Evolutionary conservation across 2,329 filamentous ascomycete genomes (phyloP), one percentile per base, ranked within the genome.

Genomic region (Ceratocystis diversiconidia): DNA sequence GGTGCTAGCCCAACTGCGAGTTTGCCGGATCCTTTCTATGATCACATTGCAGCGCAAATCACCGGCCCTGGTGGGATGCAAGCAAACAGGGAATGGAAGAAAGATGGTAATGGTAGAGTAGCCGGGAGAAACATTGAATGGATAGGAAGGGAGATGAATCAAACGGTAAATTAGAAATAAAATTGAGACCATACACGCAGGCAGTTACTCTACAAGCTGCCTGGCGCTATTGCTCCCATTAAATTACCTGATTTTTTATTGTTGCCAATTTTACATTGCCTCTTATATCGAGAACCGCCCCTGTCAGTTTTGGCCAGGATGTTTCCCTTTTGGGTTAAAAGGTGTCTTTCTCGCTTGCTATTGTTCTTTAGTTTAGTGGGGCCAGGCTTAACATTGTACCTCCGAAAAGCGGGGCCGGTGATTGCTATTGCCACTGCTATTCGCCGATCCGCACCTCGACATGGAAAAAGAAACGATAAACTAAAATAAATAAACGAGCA

Each of bases 321-420:
- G 44, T 43, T 63, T 36, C 17, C 44, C 22, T 19, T 28, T 48
- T 64, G 44, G 44, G 59, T 28, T 28, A 36, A 65, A 59, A 48
- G 55, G 59, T 30, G 57, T 55, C 41, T 32, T 55, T 41, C 62
- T 65, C 62, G 48, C 66, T 67, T 65, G 62, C 48, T 57, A 67
- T 67, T 67, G 66, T 67, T 65, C 66, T 65, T 15, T 19, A 32
- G 19, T 60, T 65, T 52, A 65, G 63, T 59, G 60, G 66, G 57
- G 63, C 44, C 19, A 7, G 3, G 41, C 36, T 65, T 62, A 50
- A 22, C 28, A 65, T 67, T 67, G 66, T 65, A 63, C 2, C 66
- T 67, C 44, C 57, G 36, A 30, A 46, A 41, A 44, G 62, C 36
- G 63, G 66, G 63, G 55, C n/a, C 60, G 30, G 19, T 30, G 17